Conservation (phyloP, 805 yeast species). For the Yarrowia keelungensis region DNA sequence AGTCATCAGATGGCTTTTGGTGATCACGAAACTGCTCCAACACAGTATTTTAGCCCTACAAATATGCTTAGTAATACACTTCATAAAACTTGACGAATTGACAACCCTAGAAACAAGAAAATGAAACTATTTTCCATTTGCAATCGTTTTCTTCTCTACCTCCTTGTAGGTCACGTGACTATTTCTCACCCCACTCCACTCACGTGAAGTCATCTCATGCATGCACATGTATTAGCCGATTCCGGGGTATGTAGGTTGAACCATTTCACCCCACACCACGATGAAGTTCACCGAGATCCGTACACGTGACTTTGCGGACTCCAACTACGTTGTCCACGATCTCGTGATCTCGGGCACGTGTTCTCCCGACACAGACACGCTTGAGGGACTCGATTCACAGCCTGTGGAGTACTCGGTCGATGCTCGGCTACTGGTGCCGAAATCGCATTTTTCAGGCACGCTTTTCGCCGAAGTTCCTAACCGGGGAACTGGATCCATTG, state of each 20-base stretch:
- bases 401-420: slow-evolving; percentile 20
- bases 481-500: slow-evolving; percentile 26
- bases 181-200: no score
- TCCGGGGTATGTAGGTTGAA: slow-evolving; percentile 1
- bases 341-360: slow-evolving; percentile 1
- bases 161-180: no score
- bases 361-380: not conserved
- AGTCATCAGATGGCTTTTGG: no score
- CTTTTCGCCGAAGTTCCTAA: slow-evolving; percentile 26
- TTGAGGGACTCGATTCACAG: not conserved
- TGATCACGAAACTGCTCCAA: no score
- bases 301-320: not conserved
- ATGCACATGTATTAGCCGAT: not conserved
- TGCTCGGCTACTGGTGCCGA: slow-evolving; percentile 33
- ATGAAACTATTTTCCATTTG: no score
- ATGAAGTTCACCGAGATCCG: slow-evolving; percentile 10
- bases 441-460: slow-evolving; percentile 15
- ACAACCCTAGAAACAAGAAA: no score
- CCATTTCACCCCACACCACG: not conserved
- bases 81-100: no score
- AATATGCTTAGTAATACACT: no score
- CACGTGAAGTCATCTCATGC: slow-evolving; percentile 5
- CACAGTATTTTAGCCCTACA: no score
- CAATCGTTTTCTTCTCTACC: no score
- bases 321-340: slow-evolving; percentile 4